Conservation (phyloP, 768 basidiomycete species). For the Flagelloscypha sp. region DNA sequence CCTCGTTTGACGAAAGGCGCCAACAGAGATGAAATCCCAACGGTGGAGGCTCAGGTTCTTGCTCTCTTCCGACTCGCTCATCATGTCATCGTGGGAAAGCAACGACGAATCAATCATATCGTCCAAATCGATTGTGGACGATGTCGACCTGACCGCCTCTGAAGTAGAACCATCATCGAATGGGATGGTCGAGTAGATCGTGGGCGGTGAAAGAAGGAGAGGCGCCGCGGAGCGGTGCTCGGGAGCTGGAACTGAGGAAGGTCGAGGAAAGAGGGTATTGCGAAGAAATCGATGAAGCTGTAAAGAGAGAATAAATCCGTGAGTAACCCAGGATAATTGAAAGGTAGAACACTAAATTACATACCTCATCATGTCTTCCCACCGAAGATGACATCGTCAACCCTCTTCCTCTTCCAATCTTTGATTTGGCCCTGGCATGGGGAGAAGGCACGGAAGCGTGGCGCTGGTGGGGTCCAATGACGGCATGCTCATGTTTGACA, state of each 20-base stretch:
- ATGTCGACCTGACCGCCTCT: constrained; percentile 18
- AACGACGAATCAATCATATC: constrained; percentile 17
- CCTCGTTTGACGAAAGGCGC: constrained; percentile 62
- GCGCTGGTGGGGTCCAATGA: constrained; percentile 32
- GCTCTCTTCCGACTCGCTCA: constrained; percentile 17
- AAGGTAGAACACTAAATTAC: too few relatives aligned
- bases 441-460: constrained; percentile 46
- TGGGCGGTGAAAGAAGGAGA: too few relatives aligned
- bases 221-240: too few relatives aligned
- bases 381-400: too few relatives aligned
- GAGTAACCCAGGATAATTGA: too few relatives aligned
- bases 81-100: constrained; percentile 23
- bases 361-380: too few relatives aligned
- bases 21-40: constrained; percentile 70
- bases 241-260: too few relatives aligned
- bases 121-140: constrained; percentile 11
- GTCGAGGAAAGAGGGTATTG: too few relatives aligned
- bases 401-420: constrained; percentile 10
- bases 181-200: too few relatives aligned
- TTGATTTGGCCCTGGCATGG: constrained; percentile 25
- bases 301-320: too few relatives aligned
- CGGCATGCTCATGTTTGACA: constrained; percentile 36
- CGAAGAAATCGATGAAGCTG: too few relatives aligned
- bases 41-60: constrained; percentile 43
- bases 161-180: too few relatives aligned